A percentile compares a stretch with the other conserved stretches of the same genome.
Conservation (phyloP, 306 rosid species). For the Fagus sylvatica region DNA sequence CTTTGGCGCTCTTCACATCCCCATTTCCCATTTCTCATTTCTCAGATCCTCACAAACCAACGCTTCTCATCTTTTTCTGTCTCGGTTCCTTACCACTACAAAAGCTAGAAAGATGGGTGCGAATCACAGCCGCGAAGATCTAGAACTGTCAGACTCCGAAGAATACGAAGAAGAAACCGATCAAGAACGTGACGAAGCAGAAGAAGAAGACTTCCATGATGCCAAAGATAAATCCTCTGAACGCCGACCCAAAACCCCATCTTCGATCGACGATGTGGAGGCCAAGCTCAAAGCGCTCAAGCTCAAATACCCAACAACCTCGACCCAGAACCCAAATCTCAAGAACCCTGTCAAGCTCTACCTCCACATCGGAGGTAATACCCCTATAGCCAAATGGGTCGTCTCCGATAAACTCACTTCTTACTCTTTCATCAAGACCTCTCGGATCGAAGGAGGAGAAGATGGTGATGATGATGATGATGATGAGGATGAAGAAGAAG, state of each 20-base stretch:
- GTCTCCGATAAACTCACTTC: slow-evolving; percentile 66
- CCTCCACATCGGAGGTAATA: slow-evolving; percentile 71
- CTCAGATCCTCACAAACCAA: neutral
- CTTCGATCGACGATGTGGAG: slow-evolving; percentile 75
- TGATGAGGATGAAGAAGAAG: slow-evolving; percentile 41
- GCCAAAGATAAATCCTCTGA: slow-evolving; percentile 65
- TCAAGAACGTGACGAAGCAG: slow-evolving; percentile 30
- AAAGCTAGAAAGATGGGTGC: slow-evolving; percentile 59
- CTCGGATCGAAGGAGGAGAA: slow-evolving; percentile 25
- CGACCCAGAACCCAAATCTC: slow-evolving; percentile 36
- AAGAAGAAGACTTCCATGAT: slow-evolving; percentile 50
- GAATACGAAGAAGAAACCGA: slow-evolving; percentile 7
- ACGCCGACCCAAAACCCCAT: slow-evolving; percentile 47
- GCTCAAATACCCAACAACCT: slow-evolving; percentile 67
- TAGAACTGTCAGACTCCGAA: slow-evolving; percentile 60
- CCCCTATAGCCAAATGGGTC: slow-evolving; percentile 90
- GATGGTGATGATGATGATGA: slow-evolving; percentile 33
- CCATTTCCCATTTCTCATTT: neutral
- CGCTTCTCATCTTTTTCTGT: neutral
- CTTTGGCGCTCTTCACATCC: slow-evolving; percentile 40
- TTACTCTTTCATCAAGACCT: slow-evolving; percentile 54
- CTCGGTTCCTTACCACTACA: neutral
- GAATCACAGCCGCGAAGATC: slow-evolving; percentile 64
- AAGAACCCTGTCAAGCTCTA: slow-evolving; percentile 85
- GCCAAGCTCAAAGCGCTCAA: slow-evolving; percentile 80